These are phyloP conservation scores for Dryadomyces quercus-mongolicae DNA, from an alignment of 2,329 filamentous ascomycete genomes.

Conservation along the genomic window DNA sequence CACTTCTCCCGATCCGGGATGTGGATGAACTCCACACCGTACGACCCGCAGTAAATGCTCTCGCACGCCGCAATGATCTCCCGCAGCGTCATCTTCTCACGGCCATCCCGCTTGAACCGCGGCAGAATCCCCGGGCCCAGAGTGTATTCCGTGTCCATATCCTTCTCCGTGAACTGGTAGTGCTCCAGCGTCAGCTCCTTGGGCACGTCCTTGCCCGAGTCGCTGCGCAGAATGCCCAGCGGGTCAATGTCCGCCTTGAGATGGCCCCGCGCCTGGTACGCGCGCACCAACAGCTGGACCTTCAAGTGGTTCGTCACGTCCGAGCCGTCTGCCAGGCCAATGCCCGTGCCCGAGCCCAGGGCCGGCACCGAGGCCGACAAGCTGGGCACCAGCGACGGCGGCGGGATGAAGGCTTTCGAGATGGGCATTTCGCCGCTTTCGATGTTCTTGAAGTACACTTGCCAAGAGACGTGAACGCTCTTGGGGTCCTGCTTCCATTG, in stretches of 20 bases:
- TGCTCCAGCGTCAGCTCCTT: slow-evolving; percentile 88
- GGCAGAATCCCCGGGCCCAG: slow-evolving; percentile 92
- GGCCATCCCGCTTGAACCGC: slow-evolving; percentile 76
- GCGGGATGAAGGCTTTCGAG: slow-evolving; percentile 91
- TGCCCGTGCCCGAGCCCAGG: slow-evolving; percentile 50
- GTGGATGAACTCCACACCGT: slow-evolving; percentile 96
- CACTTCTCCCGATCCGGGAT: slow-evolving; percentile 96
- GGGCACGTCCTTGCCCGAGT: slow-evolving; percentile 65
- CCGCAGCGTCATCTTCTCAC: slow-evolving; percentile 91
- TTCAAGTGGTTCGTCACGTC: slow-evolving; percentile 95
- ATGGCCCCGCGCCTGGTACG: slow-evolving; percentile 95
- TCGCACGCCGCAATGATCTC: slow-evolving; percentile 93
- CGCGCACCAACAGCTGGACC: slow-evolving; percentile 91
- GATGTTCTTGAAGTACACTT: slow-evolving; percentile 99
- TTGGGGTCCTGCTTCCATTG: slow-evolving; percentile 89
- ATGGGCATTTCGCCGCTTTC: slow-evolving; percentile 96
- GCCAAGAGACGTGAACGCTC: slow-evolving; percentile 96
- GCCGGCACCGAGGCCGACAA: slow-evolving; percentile 67
- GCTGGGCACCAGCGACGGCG: slow-evolving; percentile 78
- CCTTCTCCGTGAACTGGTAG: slow-evolving; percentile 91
- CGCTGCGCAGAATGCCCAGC: slow-evolving; percentile 64
- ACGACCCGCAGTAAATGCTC: slow-evolving; percentile 93
- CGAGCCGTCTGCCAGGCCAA: slow-evolving; percentile 54
- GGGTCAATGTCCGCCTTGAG: slow-evolving; percentile 98
- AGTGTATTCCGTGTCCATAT: slow-evolving; percentile 82